Evolutionary conservation across 352 stramenopile species (phyloP), one percentile per base, ranked within the genome.

Genomic region (Pythium aphanidermatum): DNA sequence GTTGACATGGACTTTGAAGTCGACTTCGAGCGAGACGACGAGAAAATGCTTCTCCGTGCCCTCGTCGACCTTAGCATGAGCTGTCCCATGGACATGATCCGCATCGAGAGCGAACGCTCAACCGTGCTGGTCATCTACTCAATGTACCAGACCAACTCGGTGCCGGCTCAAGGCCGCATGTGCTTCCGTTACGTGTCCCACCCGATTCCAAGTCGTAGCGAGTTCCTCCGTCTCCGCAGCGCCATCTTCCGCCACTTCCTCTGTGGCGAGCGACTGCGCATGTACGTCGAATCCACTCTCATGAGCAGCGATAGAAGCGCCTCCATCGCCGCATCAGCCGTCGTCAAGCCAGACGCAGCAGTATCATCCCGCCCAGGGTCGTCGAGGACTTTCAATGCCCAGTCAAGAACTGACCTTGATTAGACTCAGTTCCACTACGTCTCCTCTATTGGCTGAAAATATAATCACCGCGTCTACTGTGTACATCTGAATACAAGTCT

Each of bases 1-100:
- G 49, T 86, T 10, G 74, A 86, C 51, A 74, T 81, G 67, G 77
- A 86, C 40, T 89, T 75, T 28, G 77, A 83, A 21, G 64, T 86
- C 17, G 69, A 86, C 30, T 86, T 86, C 46, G 71, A 73, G 26
- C 64, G 55, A 3, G 68, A 86, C 27, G 74, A 86, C 39, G 74
- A 86, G 42, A 83, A 75, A 30, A 63, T 72, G 55, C 31, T 86
- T 17, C 55, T 86, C 16, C 63, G 74, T 10, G 70, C 68, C 33
- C 67, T 86, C 38, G 74, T 86, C 25, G 70, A 86, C 25, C 41
- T 83, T 45, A 82, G 68, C 5, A 86, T 83, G 47, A 54, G 57
- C 7, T 80, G 66, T 17, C 72, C 74, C 0, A 75, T 83, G 68
- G 70, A 86, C 29, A 69, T 83, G 56, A 83, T 86, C 38, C 74